phyloP scores from a whole-genome alignment of 2,329 filamentous ascomycete species.

The Rhytidhysteron rufulum region DNA sequence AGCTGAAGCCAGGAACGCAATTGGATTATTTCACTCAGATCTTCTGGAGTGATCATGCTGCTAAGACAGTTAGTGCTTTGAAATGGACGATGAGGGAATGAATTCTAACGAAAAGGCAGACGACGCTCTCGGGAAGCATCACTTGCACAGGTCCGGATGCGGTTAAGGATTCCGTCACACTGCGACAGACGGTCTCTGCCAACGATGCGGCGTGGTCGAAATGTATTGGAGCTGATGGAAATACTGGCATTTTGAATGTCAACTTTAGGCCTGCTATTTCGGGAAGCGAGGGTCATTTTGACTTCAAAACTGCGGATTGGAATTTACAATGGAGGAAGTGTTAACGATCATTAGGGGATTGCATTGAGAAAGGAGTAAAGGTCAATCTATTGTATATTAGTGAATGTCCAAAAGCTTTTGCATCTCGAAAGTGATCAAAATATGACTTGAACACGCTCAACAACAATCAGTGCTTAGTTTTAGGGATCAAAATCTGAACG shows the following conservation, averaged over 20 bases:
- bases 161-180: constrained; percentile 22
- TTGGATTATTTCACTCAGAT: constrained; percentile 22
- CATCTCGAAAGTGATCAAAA: too few relatives aligned
- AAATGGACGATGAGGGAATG: background rate
- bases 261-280: constrained; percentile 26
- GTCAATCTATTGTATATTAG: too few relatives aligned
- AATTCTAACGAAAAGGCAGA: constrained; percentile 7
- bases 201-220: constrained; percentile 21
- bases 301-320: constrained; percentile 26
- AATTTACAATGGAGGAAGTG: constrained; percentile 26
- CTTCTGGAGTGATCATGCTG: constrained; percentile 28
- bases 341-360: too few relatives aligned
- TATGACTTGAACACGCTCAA: too few relatives aligned
- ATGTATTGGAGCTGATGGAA: constrained; percentile 22
- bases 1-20: constrained; percentile 17
- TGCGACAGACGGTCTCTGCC: constrained; percentile 17
- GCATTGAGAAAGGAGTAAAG: too few relatives aligned
- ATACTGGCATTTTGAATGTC: constrained; percentile 28
- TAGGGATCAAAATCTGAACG: too few relatives aligned
- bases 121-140: constrained; percentile 15
- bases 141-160: constrained; percentile 19
- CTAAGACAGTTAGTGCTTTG: constrained; percentile 20
- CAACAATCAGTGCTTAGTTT: too few relatives aligned
- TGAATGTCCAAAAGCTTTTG: too few relatives aligned
- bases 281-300: constrained; percentile 21